Percentiles rank a stretch among this genome's conserved stretches.
Conservation (phyloP, 441 rosid species). For the Populus tomentosa region DNA sequence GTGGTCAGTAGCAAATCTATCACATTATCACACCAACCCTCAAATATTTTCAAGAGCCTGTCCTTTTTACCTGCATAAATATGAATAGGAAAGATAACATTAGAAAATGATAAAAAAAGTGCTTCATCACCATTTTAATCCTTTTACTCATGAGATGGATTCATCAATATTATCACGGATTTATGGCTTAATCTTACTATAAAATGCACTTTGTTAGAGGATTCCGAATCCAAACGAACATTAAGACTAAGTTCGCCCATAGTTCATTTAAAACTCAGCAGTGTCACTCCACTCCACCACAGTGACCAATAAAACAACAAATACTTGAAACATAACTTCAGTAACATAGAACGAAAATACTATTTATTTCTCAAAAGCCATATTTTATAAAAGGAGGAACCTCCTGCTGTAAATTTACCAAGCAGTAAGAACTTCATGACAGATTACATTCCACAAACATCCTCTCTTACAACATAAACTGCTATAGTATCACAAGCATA, state of each 20-base stretch:
- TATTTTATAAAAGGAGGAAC: neutral
- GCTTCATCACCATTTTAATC: neutral
- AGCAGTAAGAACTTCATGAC: neutral
- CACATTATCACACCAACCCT: constrained; percentile 92
- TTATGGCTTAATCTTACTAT: neutral
- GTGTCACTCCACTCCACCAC: neutral
- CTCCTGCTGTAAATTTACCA: neutral
- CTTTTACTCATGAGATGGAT: neutral
- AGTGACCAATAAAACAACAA: neutral
- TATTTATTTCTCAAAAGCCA: neutral
- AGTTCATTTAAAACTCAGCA: neutral
- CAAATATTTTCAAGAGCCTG: constrained; percentile 72
- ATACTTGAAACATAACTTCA: neutral
- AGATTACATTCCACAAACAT: neutral
- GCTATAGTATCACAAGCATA: neutral
- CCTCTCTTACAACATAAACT: neutral
- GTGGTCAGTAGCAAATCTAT: constrained; percentile 67
- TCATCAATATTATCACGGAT: neutral
- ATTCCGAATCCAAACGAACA: neutral
- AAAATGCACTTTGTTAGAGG: neutral
- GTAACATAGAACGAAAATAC: neutral
- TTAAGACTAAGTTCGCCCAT: neutral
- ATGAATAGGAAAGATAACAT: constrained; percentile 1
- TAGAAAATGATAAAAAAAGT: neutral
- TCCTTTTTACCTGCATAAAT: constrained; percentile 61